These are phyloP conservation scores for Termitomyces sp. DNA, from an alignment of 768 basidiomycete species.

Conservation along the genomic window DNA sequence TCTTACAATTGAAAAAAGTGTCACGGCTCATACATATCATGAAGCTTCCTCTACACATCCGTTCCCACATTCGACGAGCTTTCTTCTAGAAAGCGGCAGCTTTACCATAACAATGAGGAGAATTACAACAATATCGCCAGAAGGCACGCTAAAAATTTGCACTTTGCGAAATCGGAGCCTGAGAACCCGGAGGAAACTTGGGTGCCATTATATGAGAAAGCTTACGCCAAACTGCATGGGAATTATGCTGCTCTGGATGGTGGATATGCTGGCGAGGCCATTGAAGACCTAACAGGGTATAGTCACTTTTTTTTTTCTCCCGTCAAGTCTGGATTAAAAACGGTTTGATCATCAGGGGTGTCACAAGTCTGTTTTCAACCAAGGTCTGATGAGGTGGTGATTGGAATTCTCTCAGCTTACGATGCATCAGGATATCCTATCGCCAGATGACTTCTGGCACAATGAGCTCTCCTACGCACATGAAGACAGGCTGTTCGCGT, in stretches of 20 bases:
- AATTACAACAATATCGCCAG: conserved; percentile 41
- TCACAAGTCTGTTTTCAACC: conserved; percentile 23
- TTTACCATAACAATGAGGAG: conserved; percentile 52
- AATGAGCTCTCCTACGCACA: conserved; percentile 45
- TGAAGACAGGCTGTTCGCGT: conserved; percentile 47
- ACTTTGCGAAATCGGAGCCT: conserved; percentile 41
- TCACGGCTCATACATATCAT: neutral
- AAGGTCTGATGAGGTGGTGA: conserved; percentile 15
- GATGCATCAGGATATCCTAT: conserved; percentile 41
- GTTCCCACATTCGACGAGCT: conserved; percentile 43
- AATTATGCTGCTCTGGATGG: conserved; percentile 41
- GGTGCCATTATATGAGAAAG: conserved; percentile 58
- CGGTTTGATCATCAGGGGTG: conserved; percentile 14
- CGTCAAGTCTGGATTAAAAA: neutral
- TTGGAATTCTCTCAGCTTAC: neutral
- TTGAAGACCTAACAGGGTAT: conserved; percentile 58
- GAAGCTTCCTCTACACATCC: conserved; percentile 39
- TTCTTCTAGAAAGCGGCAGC: conserved; percentile 29
- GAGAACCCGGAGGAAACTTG: conserved; percentile 49
- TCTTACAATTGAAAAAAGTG: conserved; percentile 11
- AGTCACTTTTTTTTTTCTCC: conserved; percentile 1
- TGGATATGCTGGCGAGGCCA: conserved; percentile 45
- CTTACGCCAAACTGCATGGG: conserved; percentile 55
- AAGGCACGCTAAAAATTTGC: conserved; percentile 43
- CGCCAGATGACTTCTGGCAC: conserved; percentile 46